Percentiles rank a stretch among this genome's conserved stretches.
phyloP scores from a whole-genome alignment of 495 filamentous ascomycete species.

The Podospora pseudopauciseta region DNA sequence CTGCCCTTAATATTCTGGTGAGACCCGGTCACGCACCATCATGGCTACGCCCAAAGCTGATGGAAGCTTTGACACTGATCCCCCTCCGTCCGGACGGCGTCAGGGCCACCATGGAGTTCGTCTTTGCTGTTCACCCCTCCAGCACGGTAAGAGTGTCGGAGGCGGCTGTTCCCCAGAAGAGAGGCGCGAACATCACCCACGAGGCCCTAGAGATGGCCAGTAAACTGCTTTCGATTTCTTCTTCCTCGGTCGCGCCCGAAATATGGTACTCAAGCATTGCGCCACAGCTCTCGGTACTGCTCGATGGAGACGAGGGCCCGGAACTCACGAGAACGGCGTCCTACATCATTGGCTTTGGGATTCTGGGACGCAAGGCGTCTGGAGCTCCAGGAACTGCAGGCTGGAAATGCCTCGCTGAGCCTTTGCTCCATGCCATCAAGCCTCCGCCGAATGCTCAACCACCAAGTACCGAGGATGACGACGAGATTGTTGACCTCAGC shows the following conservation, averaged over 20 bases:
- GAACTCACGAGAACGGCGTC: slow-evolving; percentile 65
- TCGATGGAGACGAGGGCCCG: slow-evolving; percentile 61
- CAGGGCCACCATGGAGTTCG: slow-evolving; percentile 65
- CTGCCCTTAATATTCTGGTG: slow-evolving; percentile 45
- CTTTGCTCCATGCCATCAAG: slow-evolving; percentile 59
- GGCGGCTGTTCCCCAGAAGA: slow-evolving; percentile 39
- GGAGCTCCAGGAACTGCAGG: slow-evolving; percentile 68
- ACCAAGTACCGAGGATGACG: slow-evolving; percentile 9
- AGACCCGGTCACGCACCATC: slow-evolving; percentile 40
- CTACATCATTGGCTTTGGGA: slow-evolving; percentile 70
- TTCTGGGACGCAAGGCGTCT: slow-evolving; percentile 61
- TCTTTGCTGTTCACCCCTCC: slow-evolving; percentile 57
- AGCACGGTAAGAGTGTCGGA: slow-evolving; percentile 39
- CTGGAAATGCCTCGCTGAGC: slow-evolving; percentile 65
- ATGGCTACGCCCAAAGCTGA: slow-evolving; percentile 50
- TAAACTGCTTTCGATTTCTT: slow-evolving; percentile 59
- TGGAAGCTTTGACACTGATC: slow-evolving; percentile 57
- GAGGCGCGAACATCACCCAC: slow-evolving; percentile 64
- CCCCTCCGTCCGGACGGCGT: slow-evolving; percentile 66
- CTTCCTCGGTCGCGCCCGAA: slow-evolving; percentile 52
- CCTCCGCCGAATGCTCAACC: slow-evolving; percentile 38
- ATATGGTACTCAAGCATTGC: slow-evolving; percentile 61
- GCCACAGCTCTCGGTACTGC: slow-evolving; percentile 61
- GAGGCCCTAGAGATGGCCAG: slow-evolving; percentile 68
- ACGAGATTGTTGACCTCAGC: slow-evolving; percentile 40